These are phyloP conservation scores for Suillus subaureus DNA, from an alignment of 768 basidiomycete genomes.

Conservation along the genomic window DNA sequence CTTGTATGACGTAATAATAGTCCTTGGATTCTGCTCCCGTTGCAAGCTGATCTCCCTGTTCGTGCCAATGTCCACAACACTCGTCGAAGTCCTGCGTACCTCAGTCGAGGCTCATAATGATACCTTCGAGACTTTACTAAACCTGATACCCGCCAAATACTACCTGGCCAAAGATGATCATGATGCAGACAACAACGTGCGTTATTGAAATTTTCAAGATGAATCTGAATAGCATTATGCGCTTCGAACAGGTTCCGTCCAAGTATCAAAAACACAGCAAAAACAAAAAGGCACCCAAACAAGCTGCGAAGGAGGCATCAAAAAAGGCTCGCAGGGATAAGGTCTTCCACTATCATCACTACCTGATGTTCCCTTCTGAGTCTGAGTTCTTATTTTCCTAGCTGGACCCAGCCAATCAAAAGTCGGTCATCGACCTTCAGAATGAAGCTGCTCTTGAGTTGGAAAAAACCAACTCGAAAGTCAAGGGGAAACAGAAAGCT, in stretches of 20 bases:
- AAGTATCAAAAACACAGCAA: conserved; percentile 90
- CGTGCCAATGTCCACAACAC: conserved; percentile 49
- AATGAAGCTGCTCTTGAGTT: conserved; percentile 45
- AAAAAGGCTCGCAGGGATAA: conserved; percentile 89
- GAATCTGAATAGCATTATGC: background rate
- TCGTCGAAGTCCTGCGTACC: conserved; percentile 43
- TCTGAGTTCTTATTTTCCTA: conserved; percentile 31
- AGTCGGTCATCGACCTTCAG: conserved; percentile 74
- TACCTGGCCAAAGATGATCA: conserved; percentile 51
- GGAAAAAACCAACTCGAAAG: conserved; percentile 25
- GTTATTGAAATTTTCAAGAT: conserved; percentile 12
- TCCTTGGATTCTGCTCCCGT: background rate
- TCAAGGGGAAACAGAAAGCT: conserved; percentile 55
- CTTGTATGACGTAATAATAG: background rate
- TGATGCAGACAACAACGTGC: conserved; percentile 15
- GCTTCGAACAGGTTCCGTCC: background rate
- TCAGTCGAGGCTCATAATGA: conserved; percentile 76
- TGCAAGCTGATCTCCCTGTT: background rate
- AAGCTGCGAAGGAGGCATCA: conserved; percentile 84
- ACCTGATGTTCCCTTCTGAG: background rate
- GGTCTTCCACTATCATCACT: conserved; percentile 41
- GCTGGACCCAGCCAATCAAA: conserved; percentile 94
- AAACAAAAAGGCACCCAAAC: conserved; percentile 80
- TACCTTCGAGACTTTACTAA: conserved; percentile 80
- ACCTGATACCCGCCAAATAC: conserved; percentile 87